phyloP scores from a whole-genome alignment of 352 stramenopile species.

The Plasmopara viticola region DNA sequence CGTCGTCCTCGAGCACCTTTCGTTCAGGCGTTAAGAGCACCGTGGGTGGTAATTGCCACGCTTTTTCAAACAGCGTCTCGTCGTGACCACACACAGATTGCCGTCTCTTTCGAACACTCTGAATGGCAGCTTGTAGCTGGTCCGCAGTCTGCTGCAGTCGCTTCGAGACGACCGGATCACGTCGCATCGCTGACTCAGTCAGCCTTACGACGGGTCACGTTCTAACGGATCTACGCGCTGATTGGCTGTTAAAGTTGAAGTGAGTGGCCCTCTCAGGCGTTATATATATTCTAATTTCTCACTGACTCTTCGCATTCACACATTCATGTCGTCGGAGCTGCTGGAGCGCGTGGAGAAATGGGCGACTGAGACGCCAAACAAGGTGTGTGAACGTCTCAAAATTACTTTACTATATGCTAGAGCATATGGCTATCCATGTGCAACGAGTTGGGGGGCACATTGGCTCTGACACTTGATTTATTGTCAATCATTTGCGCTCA shows the following conservation, averaged over 20 bases:
- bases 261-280: neutral
- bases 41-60: slow-evolving; percentile 15
- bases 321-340: slow-evolving; percentile 60
- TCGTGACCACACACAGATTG: slow-evolving; percentile 1
- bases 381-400: slow-evolving; percentile 19
- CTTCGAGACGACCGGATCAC: slow-evolving; percentile 21
- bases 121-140: slow-evolving; percentile 49
- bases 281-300: slow-evolving; percentile 2
- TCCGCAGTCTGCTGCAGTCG: slow-evolving; percentile 40
- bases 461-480: slow-evolving; percentile 2
- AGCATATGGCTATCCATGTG: neutral
- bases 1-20: neutral
- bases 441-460: neutral
- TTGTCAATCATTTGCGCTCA: neutral
- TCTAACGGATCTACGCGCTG: slow-evolving; percentile 1
- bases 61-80: slow-evolving; percentile 3
- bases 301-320: too few relatives aligned
- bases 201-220: slow-evolving; percentile 8
- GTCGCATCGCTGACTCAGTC: slow-evolving; percentile 5
- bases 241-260: slow-evolving; percentile 23
- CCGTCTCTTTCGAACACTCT: slow-evolving; percentile 21
- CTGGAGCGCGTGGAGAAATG: slow-evolving; percentile 70
- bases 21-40: slow-evolving; percentile 10
- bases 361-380: slow-evolving; percentile 59
- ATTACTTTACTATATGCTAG: neutral